Percentiles rank a stretch among this genome's conserved stretches.
These are phyloP conservation scores for Xanthoparmelia taractica DNA, from an alignment of 495 filamentous ascomycete genomes.

Conservation along the genomic window DNA sequence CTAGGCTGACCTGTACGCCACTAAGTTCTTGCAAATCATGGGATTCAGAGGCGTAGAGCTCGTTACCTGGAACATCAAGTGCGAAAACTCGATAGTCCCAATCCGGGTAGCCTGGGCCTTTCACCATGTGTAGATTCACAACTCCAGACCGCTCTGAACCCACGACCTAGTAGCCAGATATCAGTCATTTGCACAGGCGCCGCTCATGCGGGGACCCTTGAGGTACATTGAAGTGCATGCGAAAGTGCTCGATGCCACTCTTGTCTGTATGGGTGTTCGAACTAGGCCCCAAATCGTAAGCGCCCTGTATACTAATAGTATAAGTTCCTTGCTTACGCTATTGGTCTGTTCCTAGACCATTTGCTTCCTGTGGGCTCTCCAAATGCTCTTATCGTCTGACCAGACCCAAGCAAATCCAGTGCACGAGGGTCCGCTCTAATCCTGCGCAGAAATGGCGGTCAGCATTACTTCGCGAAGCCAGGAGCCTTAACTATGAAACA, in stretches of 20 bases:
- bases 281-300: conserved; percentile 32
- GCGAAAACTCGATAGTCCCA: conserved; percentile 76
- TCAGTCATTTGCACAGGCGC: conserved; percentile 16
- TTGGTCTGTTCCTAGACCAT: conserved; percentile 78
- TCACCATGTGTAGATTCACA: conserved; percentile 71
- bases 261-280: conserved; percentile 60
- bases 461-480: too few species aligned
- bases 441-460: too few species aligned
- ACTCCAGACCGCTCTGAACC: conserved; percentile 68
- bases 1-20: conserved; percentile 35
- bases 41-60: conserved; percentile 53
- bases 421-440: conserved; percentile 66
- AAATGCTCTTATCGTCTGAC: conserved; percentile 68
- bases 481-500: too few species aligned
- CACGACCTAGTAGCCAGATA: conserved; percentile 57
- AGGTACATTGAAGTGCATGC: conserved; percentile 79
- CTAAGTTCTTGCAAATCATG: not conserved
- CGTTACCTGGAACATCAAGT: conserved; percentile 67
- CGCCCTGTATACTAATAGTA: not conserved
- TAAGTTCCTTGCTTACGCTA: conserved; percentile 54
- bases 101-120: conserved; percentile 51
- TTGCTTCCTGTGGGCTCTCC: conserved; percentile 76
- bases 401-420: conserved; percentile 64
- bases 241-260: conserved; percentile 70
- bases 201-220: not conserved